Evolutionary conservation across 129 eudicot species (phyloP).

Genomic region (Kitagawia praeruptora): DNA sequence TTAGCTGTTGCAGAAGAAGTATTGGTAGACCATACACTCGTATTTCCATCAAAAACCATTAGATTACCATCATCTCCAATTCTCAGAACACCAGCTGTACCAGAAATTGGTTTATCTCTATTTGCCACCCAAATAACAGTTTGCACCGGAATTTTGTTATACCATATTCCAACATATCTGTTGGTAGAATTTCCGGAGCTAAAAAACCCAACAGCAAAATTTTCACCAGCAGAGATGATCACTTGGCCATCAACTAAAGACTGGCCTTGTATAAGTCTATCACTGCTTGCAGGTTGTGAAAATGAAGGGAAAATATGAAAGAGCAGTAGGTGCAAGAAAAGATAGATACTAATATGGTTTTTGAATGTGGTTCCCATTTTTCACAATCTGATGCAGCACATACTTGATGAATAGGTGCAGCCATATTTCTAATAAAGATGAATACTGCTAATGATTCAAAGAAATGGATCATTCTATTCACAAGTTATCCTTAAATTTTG

Average conservation of each 20-base stretch:
- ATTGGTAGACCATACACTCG: conserved; percentile 36
- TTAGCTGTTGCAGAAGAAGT: conserved; percentile 13
- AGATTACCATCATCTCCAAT: conserved; percentile 38
- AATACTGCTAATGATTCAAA: background rate
- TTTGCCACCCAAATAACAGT: conserved; percentile 71
- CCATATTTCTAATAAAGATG: background rate
- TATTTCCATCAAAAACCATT: conserved; percentile 28
- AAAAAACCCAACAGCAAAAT: conserved; percentile 55
- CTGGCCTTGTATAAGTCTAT: conserved; percentile 32
- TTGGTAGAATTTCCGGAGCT: conserved; percentile 33
- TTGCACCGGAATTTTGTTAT: conserved; percentile 21
- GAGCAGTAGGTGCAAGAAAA: conserved; percentile 16
- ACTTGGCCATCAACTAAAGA: conserved; percentile 38
- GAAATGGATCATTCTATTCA: background rate
- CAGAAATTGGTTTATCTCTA: conserved; percentile 42
- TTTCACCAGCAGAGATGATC: conserved; percentile 30
- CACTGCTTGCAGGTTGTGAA: conserved; percentile 21
- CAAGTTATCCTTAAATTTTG: background rate
- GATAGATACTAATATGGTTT: conserved; percentile 4
- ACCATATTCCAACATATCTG: conserved; percentile 61
- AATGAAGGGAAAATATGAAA: conserved; percentile 13
- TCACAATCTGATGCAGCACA: conserved; percentile 8
- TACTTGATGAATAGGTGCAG: background rate
- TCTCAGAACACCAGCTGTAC: conserved; percentile 25
- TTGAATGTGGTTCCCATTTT: conserved; percentile 27